Base-by-base conservation (phyloP, 78 protist species). In the Dictyostelium firmibasis region DNA sequence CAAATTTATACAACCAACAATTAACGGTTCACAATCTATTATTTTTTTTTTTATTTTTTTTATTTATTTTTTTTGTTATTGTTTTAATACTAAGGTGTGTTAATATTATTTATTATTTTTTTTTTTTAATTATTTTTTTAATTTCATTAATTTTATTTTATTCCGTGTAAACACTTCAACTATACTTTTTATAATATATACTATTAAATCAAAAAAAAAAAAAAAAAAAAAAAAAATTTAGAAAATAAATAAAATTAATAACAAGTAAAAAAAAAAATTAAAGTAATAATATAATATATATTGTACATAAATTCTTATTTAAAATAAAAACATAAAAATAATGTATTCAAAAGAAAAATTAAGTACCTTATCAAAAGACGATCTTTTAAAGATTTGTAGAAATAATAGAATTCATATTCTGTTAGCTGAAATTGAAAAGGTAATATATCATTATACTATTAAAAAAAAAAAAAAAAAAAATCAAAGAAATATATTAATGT, bases 311-410 rank as follows among this genome's bases (percentile, higher is more conserved):
- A 67, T 67, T 67, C 4, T 9, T 23, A 11, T 67, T 67, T 67
- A 16, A 11, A 11, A 14, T 13, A 31, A 16, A 31, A 18, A 72
- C 9, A 72, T 2, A 27, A 35, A 81, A 16, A 81, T 11, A 60
- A 82, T 82, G 86, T 82, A 82, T 35, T 82, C 86, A 57, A 82
- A 82, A 60, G 86, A 82, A 43, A 82, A 82, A 60, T 36, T 82
- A 60, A 8, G 9, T 35, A 33, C 43, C 10, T 3, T 57, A 14
- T 33, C 86, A 16, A 57, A 23, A 16, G 86, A 82, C 8, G 75
- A 82, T 16, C 64, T 82, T 2, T 25, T 82, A 16, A 82, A 82
- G 75, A 82, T 82, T 47, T 82, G 86, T 60, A 82, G 64, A 60
- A 60, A 50, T 25, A 82, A 82, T 35, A 57, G 76, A 35, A 82